Evolutionary conservation across 1,284 basidiomycete genomes (phyloP), one percentile per base, ranked within the genome.

Genomic region (Paramarasmius palmivorus): DNA sequence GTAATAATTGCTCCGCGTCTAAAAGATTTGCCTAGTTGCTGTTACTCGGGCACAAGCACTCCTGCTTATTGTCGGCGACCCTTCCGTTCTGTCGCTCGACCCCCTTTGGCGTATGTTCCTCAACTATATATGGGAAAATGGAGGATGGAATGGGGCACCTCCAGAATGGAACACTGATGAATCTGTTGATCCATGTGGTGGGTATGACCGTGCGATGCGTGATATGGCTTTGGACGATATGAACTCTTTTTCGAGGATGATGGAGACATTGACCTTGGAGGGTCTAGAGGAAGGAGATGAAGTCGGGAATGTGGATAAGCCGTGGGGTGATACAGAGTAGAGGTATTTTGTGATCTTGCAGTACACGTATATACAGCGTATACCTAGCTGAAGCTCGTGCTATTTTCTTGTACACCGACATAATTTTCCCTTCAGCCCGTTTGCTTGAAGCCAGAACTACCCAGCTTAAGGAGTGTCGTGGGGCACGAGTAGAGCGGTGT

Each of bases 31-130:
- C n/a, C n/a, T 57, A 84, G 82, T 84, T 19, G 79, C 81, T 1
- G 68, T 85, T 10, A 84, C 82, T 0, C 75, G 82, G 23, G 81
- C 81, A 0, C 74, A 82, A 61, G 79, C 81, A 0, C 71, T 84
- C 2, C 70, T 84, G 12, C 75, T 83, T 58, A 70, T 83, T 29
- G 68, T 84, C 37, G 82, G 82, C 1, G 78, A 84, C 60, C 77
- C 82, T 0, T 64, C 68, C 10, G 74, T 84, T 12, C 75, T 86
- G 1, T 74, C 75, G 0, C 68, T 83, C 17, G 82, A 84, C 55
- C 80, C 79, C 0, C 65, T 82, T 10, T 83, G 82, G 82, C 72
- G 80, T 2, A 62, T 61, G 0, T 83, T 82, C 67, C 64, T 84
- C 56, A 81, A 79, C 57, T 82, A 75, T 57, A 67, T 83, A 10